Conservation (phyloP, 192 early-diverging fungal species). For the Ramicandelaber brevisporus region DNA sequence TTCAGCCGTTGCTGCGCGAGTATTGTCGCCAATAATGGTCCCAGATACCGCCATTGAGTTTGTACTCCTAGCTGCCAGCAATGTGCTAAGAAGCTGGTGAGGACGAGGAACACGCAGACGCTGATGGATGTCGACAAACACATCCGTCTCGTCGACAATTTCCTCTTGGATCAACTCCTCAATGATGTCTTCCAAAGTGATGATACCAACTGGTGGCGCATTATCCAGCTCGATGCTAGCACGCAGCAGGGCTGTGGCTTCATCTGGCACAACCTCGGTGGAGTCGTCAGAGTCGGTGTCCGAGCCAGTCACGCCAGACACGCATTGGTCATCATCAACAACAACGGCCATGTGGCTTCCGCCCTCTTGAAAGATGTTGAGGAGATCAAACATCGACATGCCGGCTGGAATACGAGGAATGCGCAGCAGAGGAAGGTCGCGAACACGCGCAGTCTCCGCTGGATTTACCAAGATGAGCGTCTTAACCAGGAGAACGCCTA, state of each 20-base stretch:
- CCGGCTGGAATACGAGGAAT: constrained; percentile 17
- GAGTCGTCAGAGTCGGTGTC: background rate
- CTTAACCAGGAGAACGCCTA: constrained; percentile 57
- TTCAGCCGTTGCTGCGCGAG: too few relatives aligned
- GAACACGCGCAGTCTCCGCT: constrained; percentile 32
- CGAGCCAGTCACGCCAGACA: constrained; percentile 1
- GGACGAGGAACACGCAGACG: too few relatives aligned
- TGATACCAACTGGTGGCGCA: constrained; percentile 32
- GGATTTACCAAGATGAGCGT: constrained; percentile 47
- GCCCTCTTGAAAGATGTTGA: constrained; percentile 65
- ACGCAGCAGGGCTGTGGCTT: constrained; percentile 1
- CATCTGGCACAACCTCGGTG: constrained; percentile 1
- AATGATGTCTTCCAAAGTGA: constrained; percentile 62
- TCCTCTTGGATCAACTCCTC: constrained; percentile 66
- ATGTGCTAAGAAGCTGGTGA: too few relatives aligned
- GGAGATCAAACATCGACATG: constrained; percentile 33
- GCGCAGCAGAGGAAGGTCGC: constrained; percentile 20
- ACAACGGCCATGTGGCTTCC: constrained; percentile 58
- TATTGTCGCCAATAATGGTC: too few relatives aligned
- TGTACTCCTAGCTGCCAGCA: too few relatives aligned
- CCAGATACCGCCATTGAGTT: too few relatives aligned
- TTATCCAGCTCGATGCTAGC: constrained; percentile 17
- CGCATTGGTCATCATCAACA: constrained; percentile 5
- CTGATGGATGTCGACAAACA: constrained; percentile 20
- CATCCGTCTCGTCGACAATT: constrained; percentile 62